Percentiles rank a stretch among this genome's conserved stretches.
These are phyloP conservation scores for Picea abies DNA, from an alignment of 83 land plant species.

Conservation along the genomic window DNA sequence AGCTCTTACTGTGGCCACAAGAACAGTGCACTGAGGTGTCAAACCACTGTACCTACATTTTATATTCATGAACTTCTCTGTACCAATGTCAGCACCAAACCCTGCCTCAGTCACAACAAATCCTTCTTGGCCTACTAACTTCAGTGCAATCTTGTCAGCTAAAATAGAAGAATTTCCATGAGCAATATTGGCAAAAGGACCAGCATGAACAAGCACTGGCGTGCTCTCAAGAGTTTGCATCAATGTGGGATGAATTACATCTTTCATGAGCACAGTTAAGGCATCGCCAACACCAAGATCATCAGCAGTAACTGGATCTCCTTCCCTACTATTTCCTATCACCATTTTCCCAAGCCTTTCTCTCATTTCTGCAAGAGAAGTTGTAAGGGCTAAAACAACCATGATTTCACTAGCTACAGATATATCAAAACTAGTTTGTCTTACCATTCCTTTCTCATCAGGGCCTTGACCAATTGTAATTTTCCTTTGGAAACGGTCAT, in stretches of 20 bases:
- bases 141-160: conserved; percentile 95
- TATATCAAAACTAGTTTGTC: conserved; percentile 97
- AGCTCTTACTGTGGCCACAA: no score
- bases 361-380: conserved; percentile 93
- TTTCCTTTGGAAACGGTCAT: conserved; percentile 30
- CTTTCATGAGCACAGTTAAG: conserved; percentile 95
- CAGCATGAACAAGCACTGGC: conserved; percentile 97
- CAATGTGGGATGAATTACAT: conserved; percentile 92
- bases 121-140: conserved; percentile 91
- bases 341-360: conserved; percentile 96
- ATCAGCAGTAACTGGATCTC: conserved; percentile 95
- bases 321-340: conserved; percentile 88
- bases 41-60: no score
- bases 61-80: no score
- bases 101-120: conserved; percentile 99
- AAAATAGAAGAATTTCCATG: conserved; percentile 99
- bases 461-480: conserved; percentile 97
- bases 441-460: conserved; percentile 91
- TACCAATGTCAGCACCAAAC: conserved; percentile 78
- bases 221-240: conserved; percentile 99
- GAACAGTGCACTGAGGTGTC: no score
- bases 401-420: conserved; percentile 99
- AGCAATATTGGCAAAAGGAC: conserved; percentile 98
- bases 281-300: conserved; percentile 98
- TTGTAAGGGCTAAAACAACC: conserved; percentile 98